Conservation (phyloP, 805 yeast species). For the Cyberlindnera americana region DNA sequence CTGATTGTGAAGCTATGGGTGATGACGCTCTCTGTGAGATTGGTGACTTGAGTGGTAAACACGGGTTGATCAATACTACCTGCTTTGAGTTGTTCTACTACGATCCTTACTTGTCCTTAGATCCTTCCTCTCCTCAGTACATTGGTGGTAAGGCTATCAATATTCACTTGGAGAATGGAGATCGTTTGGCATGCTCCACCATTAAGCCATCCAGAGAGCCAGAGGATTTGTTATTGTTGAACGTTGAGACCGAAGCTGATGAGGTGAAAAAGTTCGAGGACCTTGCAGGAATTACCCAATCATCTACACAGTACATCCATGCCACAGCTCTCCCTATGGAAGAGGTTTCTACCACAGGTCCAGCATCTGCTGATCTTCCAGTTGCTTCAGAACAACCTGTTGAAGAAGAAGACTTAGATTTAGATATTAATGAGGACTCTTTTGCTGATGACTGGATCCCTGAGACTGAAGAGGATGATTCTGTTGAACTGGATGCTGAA, state of each 20-base stretch:
- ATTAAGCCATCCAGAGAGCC: constrained; percentile 34
- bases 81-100: constrained; percentile 60
- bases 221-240: constrained; percentile 27
- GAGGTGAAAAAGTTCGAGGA: constrained; percentile 26
- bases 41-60: constrained; percentile 77
- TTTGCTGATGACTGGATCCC: constrained; percentile 6
- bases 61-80: constrained; percentile 67
- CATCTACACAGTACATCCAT: background rate
- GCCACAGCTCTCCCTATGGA: constrained; percentile 5
- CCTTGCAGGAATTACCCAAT: constrained; percentile 22
- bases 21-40: constrained; percentile 60
- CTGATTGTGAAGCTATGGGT: constrained; percentile 46
- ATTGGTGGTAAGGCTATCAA: constrained; percentile 56
- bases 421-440: background rate
- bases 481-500: constrained; percentile 8
- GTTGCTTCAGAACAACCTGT: too few species aligned
- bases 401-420: too few species aligned
- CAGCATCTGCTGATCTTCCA: constrained; percentile 1
- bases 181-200: constrained; percentile 61
- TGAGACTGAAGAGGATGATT: constrained; percentile 7
- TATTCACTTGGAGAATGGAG: constrained; percentile 50
- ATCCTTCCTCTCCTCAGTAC: constrained; percentile 51
- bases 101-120: constrained; percentile 64
- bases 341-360: constrained; percentile 1
- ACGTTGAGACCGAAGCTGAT: constrained; percentile 25